Evolutionary conservation across 257 asterid genomes (phyloP), one percentile per base, ranked within the genome.

Genomic region (Salvia miltiorrhiza): DNA sequence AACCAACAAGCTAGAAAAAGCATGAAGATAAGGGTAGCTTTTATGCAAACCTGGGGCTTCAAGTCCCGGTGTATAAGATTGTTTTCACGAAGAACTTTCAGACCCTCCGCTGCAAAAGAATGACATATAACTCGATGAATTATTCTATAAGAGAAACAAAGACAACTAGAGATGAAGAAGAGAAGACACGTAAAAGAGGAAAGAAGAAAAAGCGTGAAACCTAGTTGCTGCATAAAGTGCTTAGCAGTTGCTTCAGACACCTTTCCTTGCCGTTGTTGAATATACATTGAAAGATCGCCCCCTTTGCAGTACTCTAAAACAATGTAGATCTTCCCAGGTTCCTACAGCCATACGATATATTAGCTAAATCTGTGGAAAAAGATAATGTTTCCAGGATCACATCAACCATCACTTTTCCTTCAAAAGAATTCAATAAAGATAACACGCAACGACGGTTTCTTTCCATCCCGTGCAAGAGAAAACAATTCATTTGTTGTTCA

Each of bases 231-330:
- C 97, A 93, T 87, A 67, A 90, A 93, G 75, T 90, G 89, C 78
- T 87, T 93, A 39, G 99, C 91, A 58, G 91, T 83, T 71, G 88
- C 87, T 82, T 90, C 99, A 44, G 91, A 83, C 60, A 93, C 84
- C 81, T 71, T 85, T 70, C 97, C 96, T 68, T 82, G 89, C 45
- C 71, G 86, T 71, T 80, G 78, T 64, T 89, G 97, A 68, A 93
- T 81, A 77, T 80, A 86, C 73, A 80, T 76, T 0, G 95, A 90
- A 56, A 93, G 95, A 75, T 93, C 99, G 65, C 99, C 99, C 48
- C 99, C 99, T 85, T 78, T 87, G 81, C 99, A 93, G 81, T 79
- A 89, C 75, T 93, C 99, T 82, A 93, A 77, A 78, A 93, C 74
- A 71, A 93, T 90, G 75, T 88, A 91, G 45, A 93, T 85, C 76